Evolutionary conservation across 176 grass and related monocot species (phyloP).

Genomic region (Oryza glumipatula): DNA sequence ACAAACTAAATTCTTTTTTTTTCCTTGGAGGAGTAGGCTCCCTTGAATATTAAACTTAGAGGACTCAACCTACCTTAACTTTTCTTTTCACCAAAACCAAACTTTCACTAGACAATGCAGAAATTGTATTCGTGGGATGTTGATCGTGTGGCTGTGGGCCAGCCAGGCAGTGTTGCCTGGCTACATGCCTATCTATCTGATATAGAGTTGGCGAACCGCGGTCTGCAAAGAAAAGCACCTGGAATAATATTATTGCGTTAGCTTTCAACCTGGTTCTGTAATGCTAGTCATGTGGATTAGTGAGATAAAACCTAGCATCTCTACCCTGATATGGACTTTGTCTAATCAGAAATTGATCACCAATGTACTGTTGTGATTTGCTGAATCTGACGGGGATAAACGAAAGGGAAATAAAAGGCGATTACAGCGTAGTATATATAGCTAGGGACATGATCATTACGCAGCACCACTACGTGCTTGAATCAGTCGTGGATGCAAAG

Average conservation of each 20-base stretch:
- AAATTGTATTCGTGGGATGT: not conserved
- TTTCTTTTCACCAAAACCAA: not conserved
- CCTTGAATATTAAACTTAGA: not conserved
- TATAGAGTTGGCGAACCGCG: constrained; percentile 17
- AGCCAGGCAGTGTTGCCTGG: not conserved
- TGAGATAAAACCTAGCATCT: not conserved
- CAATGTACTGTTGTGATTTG: not conserved
- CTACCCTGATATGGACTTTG: not conserved
- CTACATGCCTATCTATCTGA: not conserved
- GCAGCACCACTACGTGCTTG: not conserved
- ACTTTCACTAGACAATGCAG: not conserved
- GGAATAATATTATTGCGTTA: constrained; percentile 27
- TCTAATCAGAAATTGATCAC: constrained; percentile 2
- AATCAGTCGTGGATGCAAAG: constrained; percentile 15
- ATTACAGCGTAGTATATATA: not conserved
- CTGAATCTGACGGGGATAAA: not conserved
- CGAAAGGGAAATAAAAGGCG: not conserved
- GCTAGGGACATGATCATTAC: constrained; percentile 36
- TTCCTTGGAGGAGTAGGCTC: not conserved
- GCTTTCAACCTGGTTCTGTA: not conserved
- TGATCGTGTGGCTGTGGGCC: constrained; percentile 15
- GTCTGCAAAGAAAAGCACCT: constrained; percentile 20
- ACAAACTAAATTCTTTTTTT: not conserved
- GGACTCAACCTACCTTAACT: not conserved
- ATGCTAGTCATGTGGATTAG: not conserved